Percentiles rank a stretch among this genome's conserved stretches.
Conservation (phyloP, 2,329 filamentous ascomycete genomes). For the Aspergillus tanneri region DNA sequence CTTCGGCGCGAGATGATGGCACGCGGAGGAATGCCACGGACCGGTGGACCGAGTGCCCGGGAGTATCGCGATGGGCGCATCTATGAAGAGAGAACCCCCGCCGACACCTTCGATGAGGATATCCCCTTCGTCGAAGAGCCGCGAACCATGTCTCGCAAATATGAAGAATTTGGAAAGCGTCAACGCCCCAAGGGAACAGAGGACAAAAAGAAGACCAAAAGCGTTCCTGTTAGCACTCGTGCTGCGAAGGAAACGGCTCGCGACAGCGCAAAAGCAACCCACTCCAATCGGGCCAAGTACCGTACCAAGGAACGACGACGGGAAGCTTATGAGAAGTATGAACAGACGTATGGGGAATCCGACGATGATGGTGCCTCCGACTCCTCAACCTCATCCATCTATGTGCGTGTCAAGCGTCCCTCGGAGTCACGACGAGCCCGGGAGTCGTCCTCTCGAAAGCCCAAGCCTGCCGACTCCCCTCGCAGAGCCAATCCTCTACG, state of each 20-base stretch:
- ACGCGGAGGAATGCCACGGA: constrained; percentile 36
- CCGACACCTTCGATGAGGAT: constrained; percentile 40
- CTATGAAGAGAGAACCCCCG: constrained; percentile 46
- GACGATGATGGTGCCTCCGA: constrained; percentile 36
- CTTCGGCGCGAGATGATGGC: constrained; percentile 58
- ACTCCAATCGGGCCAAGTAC: constrained; percentile 38
- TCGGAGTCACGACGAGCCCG: constrained; percentile 23
- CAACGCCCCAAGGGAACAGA: constrained; percentile 33
- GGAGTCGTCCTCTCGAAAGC: constrained; percentile 24
- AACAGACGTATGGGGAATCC: constrained; percentile 32
- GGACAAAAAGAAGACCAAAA: constrained; percentile 41
- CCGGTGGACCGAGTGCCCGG: constrained; percentile 25
- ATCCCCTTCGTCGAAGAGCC: constrained; percentile 38
- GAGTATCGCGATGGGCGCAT: constrained; percentile 44
- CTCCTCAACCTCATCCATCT: constrained; percentile 26
- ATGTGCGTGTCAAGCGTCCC: constrained; percentile 21
- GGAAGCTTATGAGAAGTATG: constrained; percentile 43
- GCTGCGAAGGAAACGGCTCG: constrained; percentile 35
- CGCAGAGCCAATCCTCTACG: constrained; percentile 24
- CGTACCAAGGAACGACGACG: constrained; percentile 45
- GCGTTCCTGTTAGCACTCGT: constrained; percentile 24
- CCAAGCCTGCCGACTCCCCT: constrained; percentile 21
- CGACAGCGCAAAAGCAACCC: constrained; percentile 31
- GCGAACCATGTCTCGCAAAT: constrained; percentile 40
- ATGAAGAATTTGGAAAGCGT: constrained; percentile 38